Conservation (phyloP, 2,329 filamentous ascomycete species). For the Dactylella cylindrospora region DNA sequence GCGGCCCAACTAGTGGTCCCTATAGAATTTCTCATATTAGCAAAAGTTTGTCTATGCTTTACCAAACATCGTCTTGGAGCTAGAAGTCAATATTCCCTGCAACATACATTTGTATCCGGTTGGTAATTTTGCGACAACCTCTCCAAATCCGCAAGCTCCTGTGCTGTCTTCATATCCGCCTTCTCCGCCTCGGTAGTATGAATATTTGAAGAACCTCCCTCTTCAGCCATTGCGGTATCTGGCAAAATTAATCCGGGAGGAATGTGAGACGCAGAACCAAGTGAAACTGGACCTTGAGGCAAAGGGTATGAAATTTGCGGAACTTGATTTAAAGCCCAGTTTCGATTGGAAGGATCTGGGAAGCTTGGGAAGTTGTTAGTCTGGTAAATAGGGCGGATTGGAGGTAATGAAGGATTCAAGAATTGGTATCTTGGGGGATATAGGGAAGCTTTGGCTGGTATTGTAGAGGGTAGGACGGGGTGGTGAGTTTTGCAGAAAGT, state of each 20-base stretch:
- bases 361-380: constrained; percentile 7
- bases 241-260: constrained; percentile 1
- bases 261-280: neutral
- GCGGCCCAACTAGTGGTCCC: constrained; percentile 81
- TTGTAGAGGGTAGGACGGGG: neutral
- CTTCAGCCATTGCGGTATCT: constrained; percentile 23
- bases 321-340: too few relatives aligned
- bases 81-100: neutral
- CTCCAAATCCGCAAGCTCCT: constrained; percentile 45
- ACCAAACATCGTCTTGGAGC: neutral
- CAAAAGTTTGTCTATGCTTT: too few relatives aligned
- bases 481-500: constrained; percentile 7
- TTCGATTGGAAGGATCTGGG: constrained; percentile 12
- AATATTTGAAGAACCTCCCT: constrained; percentile 6
- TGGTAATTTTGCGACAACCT: constrained; percentile 47
- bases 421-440: neutral
- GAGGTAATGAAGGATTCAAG: neutral
- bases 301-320: too few relatives aligned
- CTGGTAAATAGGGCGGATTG: constrained; percentile 4
- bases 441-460: neutral
- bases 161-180: constrained; percentile 32
- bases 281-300: neutral
- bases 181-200: constrained; percentile 6
- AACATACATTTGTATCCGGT: constrained; percentile 44
- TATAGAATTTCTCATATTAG: constrained; percentile 52